Evolutionary conservation across 257 asterid genomes (phyloP).

Genomic region (Fraxinus quadrangulata): DNA sequence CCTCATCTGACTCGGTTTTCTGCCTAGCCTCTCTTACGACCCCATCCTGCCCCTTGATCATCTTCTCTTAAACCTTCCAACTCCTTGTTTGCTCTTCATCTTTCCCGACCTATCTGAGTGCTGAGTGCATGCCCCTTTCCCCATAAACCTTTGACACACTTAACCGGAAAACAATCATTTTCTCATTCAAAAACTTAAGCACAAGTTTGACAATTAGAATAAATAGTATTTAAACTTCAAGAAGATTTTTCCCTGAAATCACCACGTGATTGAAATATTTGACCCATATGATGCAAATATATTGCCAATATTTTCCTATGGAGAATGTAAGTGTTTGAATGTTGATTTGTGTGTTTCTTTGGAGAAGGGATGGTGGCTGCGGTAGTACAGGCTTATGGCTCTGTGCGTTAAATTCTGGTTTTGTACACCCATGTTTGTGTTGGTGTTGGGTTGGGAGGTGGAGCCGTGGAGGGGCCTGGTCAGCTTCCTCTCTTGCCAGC

Average conservation of each 20-base stretch:
- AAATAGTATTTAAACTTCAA: background rate
- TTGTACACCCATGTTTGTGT: background rate
- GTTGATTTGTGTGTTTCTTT: background rate
- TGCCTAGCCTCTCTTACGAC: background rate
- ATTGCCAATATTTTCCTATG: background rate
- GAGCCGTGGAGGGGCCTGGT: background rate
- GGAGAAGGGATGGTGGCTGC: background rate
- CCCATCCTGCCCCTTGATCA: background rate
- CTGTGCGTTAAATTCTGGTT: background rate
- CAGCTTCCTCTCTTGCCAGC: background rate
- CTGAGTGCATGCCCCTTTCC: background rate
- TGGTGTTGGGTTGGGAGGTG: background rate
- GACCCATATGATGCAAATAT: background rate
- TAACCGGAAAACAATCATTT: background rate
- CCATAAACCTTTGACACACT: background rate
- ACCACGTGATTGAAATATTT: background rate
- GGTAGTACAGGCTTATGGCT: background rate
- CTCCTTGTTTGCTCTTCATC: background rate
- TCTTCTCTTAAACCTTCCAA: background rate
- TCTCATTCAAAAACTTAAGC: background rate
- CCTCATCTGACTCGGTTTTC: background rate
- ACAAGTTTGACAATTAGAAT: background rate
- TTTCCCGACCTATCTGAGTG: background rate
- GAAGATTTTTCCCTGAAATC: background rate
- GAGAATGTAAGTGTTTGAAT: background rate